Conservation (phyloP, 305 asterid genomes). For the Fraxinus greggii region DNA sequence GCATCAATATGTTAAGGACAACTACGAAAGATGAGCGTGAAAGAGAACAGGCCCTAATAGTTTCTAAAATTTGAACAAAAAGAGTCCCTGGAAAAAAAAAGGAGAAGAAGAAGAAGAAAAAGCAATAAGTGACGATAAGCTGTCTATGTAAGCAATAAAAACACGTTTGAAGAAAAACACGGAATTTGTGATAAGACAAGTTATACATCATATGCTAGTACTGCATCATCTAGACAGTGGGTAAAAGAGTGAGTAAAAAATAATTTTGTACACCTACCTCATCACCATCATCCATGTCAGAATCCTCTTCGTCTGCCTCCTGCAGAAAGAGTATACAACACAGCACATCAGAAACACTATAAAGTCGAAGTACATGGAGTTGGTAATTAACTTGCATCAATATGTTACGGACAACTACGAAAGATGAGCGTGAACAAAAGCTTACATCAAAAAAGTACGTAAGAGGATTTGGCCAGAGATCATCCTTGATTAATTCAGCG, state of each 20-base stretch:
- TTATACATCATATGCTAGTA: background rate
- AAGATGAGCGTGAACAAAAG: slow-evolving; percentile 8
- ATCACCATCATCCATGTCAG: slow-evolving; percentile 50
- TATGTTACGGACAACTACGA: background rate
- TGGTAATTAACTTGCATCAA: background rate
- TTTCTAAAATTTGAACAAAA: background rate
- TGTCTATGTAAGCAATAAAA: background rate
- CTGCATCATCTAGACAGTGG: background rate
- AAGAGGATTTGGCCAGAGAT: slow-evolving; percentile 92
- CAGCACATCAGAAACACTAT: background rate
- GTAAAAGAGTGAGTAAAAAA: background rate
- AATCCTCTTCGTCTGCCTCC: slow-evolving; percentile 85
- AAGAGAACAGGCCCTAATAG: too few relatives aligned
- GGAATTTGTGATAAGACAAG: background rate
- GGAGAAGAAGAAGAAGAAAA: background rate
- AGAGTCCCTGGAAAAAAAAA: background rate
- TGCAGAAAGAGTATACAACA: slow-evolving; percentile 24
- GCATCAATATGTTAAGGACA: background rate
- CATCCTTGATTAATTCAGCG: slow-evolving; percentile 95
- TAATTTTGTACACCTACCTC: slow-evolving; percentile 48
- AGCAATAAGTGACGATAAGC: background rate
- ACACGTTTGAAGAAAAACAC: background rate
- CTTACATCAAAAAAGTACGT: slow-evolving; percentile 72
- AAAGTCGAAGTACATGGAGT: background rate
- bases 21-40: background rate